Evolutionary conservation across 352 stramenopile genomes (phyloP).

Genomic region (Phytophthora citrophthora): DNA sequence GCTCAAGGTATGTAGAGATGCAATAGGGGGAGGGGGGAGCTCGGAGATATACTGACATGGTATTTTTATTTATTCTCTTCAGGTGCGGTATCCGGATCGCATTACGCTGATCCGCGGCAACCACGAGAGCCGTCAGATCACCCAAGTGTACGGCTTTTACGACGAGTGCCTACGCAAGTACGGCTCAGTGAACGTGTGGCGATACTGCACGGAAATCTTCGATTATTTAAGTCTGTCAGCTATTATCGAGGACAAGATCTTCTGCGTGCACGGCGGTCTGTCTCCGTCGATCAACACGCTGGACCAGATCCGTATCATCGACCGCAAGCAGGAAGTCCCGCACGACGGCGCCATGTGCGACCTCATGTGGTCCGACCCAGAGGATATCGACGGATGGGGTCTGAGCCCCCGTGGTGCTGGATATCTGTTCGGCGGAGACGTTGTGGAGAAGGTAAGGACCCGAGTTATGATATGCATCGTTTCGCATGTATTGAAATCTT

Average conservation of each 20-base stretch:
- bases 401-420: constrained; percentile 96
- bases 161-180: constrained; percentile 99
- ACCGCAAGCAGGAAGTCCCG: constrained; percentile 99
- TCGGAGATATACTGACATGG: background rate
- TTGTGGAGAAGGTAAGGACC: constrained; percentile 91
- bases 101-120: constrained; percentile 99
- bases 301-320: constrained; percentile 92
- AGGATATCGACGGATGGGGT: constrained; percentile 99
- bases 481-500: background rate
- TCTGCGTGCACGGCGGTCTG: constrained; percentile 99
- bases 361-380: constrained; percentile 94
- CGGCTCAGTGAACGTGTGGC: constrained; percentile 98
- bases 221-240: constrained; percentile 98
- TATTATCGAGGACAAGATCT: constrained; percentile 99
- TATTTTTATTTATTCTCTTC: constrained; percentile 2
- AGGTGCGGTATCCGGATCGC: constrained; percentile 97
- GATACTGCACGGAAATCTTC: constrained; percentile 99
- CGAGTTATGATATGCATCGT: background rate
- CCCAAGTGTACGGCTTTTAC: constrained; percentile 99
- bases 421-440: constrained; percentile 98
- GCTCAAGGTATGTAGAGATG: constrained; percentile 91
- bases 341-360: constrained; percentile 99
- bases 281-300: constrained; percentile 92
- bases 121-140: constrained; percentile 99
- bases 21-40: background rate